Evolutionary conservation across 129 eudicot species (phyloP).

Genomic region (Tagetes patula): DNA sequence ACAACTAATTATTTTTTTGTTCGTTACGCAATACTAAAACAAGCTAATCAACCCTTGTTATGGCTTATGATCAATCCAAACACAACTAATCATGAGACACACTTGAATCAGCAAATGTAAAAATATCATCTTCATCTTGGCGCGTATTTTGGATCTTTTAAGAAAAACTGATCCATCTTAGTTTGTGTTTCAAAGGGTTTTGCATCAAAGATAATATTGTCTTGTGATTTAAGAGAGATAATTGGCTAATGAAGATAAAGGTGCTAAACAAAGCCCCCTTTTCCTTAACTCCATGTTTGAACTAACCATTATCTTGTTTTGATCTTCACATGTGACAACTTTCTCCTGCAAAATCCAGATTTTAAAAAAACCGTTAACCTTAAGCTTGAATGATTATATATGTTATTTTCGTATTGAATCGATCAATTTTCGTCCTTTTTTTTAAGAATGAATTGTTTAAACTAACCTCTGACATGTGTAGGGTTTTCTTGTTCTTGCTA

Average conservation of each 20-base stretch:
- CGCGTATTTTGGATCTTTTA: neutral
- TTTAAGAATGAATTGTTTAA: neutral
- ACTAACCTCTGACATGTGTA: slow-evolving; percentile 46
- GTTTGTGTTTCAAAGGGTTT: slow-evolving; percentile 8
- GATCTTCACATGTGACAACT: slow-evolving; percentile 23
- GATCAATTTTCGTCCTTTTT: neutral
- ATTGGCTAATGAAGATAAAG: slow-evolving; percentile 51
- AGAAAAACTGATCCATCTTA: slow-evolving; percentile 19
- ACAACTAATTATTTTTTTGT: neutral
- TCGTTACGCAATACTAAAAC: neutral
- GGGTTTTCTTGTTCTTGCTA: slow-evolving; percentile 28
- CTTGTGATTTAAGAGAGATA: slow-evolving; percentile 29
- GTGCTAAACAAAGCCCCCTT: slow-evolving; percentile 73
- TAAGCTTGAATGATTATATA: neutral
- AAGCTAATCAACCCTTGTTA: slow-evolving; percentile 10
- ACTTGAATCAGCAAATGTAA: neutral
- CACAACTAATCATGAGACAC: neutral
- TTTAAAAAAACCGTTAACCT: neutral
- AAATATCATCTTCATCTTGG: neutral
- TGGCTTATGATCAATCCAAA: slow-evolving; percentile 13
- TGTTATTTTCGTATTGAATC: neutral
- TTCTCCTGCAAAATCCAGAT: slow-evolving; percentile 38
- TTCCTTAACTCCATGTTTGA: slow-evolving; percentile 31
- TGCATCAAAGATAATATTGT: slow-evolving; percentile 4
- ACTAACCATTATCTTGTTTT: slow-evolving; percentile 19